These are phyloP conservation scores for Penicillium lagena DNA, from an alignment of 495 filamentous ascomycete species.

Conservation along the genomic window DNA sequence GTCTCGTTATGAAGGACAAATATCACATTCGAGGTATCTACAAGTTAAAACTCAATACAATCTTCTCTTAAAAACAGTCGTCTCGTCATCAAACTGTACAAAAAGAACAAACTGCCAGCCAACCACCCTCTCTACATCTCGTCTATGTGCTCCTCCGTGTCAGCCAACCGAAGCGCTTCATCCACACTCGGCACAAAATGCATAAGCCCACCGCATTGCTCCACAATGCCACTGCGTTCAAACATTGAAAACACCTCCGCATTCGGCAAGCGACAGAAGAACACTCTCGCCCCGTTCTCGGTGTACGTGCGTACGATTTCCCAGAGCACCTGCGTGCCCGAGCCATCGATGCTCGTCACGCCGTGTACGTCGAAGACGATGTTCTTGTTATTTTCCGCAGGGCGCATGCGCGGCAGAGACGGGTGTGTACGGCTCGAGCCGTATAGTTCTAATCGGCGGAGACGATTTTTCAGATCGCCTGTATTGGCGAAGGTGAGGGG, in stretches of 20 bases:
- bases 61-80: no score
- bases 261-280: slow-evolving; percentile 75
- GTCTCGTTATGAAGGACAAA: neutral
- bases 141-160: slow-evolving; percentile 46
- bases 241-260: slow-evolving; percentile 67
- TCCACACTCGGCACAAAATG: slow-evolving; percentile 81
- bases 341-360: slow-evolving; percentile 86
- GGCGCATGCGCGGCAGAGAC: slow-evolving; percentile 68
- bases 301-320: slow-evolving; percentile 82
- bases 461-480: slow-evolving; percentile 77
- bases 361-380: slow-evolving; percentile 97
- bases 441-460: slow-evolving; percentile 80
- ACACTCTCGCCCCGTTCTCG: slow-evolving; percentile 68
- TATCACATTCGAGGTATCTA: neutral
- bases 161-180: slow-evolving; percentile 73
- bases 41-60: no score
- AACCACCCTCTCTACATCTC: slow-evolving; percentile 7
- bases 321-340: slow-evolving; percentile 80
- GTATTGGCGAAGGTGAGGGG: slow-evolving; percentile 97
- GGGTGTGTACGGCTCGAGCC: slow-evolving; percentile 81
- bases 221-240: slow-evolving; percentile 74
- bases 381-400: slow-evolving; percentile 70
- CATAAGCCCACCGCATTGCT: slow-evolving; percentile 61
- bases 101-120: neutral
- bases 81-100: neutral